Percentiles rank a stretch among this genome's conserved stretches.
These are phyloP conservation scores for Annulohypoxylon maeteangense DNA, from an alignment of 495 filamentous ascomycete genomes.

Conservation along the genomic window DNA sequence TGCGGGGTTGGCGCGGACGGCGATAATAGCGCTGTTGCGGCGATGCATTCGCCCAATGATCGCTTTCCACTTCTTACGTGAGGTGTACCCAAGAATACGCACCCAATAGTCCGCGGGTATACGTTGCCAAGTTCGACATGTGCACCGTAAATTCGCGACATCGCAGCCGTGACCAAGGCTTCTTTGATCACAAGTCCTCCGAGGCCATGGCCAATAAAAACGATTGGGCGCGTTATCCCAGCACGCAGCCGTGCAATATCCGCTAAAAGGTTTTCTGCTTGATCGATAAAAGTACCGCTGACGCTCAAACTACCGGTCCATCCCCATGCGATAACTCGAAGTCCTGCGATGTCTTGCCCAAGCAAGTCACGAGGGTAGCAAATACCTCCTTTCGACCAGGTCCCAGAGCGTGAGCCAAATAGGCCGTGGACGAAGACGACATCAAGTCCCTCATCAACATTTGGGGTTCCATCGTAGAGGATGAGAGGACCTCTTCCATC, in stretches of 20 bases:
- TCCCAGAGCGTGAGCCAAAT: conserved; percentile 41
- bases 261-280: conserved; percentile 42
- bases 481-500: conserved; percentile 45
- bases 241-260: conserved; percentile 41
- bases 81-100: conserved; percentile 55
- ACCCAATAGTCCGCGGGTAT: conserved; percentile 48
- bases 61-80: conserved; percentile 48
- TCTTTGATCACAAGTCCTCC: conserved; percentile 53
- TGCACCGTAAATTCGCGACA: conserved; percentile 47
- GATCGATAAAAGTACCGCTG: conserved; percentile 42
- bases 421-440: conserved; percentile 52
- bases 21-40: conserved; percentile 40
- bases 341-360: conserved; percentile 40
- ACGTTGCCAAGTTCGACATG: conserved; percentile 48
- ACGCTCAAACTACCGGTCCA: conserved; percentile 35
- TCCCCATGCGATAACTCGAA: conserved; percentile 48
- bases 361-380: conserved; percentile 51
- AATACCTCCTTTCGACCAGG: conserved; percentile 47
- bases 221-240: conserved; percentile 47
- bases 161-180: conserved; percentile 46
- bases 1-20: conserved; percentile 31
- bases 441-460: conserved; percentile 44
- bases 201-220: conserved; percentile 53
- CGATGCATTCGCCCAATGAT: conserved; percentile 45
- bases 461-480: conserved; percentile 39